phyloP scores from a whole-genome alignment of 1,284 basidiomycete species.

The Tilletia caries region DNA sequence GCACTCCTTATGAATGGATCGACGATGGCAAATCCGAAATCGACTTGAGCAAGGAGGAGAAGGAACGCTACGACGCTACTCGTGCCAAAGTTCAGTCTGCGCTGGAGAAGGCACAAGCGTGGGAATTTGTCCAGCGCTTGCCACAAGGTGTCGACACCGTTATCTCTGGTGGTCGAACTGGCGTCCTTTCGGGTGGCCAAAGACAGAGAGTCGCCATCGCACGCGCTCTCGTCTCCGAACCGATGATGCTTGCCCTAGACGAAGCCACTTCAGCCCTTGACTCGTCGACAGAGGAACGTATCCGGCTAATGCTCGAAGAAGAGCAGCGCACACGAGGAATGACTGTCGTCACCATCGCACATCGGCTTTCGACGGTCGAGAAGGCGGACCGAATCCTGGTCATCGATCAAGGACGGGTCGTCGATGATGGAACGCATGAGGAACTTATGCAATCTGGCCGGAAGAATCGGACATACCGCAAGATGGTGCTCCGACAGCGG shows the following conservation, averaged over 20 bases:
- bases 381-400: slow-evolving; percentile 50
- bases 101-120: slow-evolving; percentile 55
- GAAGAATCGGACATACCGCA: slow-evolving; percentile 31
- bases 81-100: slow-evolving; percentile 47
- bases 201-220: slow-evolving; percentile 50
- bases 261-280: slow-evolving; percentile 51
- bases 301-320: slow-evolving; percentile 38
- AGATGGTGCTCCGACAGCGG: slow-evolving; percentile 46
- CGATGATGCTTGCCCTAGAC: slow-evolving; percentile 44
- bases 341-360: slow-evolving; percentile 47
- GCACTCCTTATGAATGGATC: slow-evolving; percentile 33
- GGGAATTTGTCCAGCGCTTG: slow-evolving; percentile 54
- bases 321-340: slow-evolving; percentile 48
- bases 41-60: slow-evolving; percentile 17
- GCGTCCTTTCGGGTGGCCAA: slow-evolving; percentile 50
- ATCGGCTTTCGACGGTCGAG: slow-evolving; percentile 48
- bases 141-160: slow-evolving; percentile 54
- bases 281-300: slow-evolving; percentile 45
- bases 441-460: slow-evolving; percentile 31
- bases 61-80: slow-evolving; percentile 33
- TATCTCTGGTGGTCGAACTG: slow-evolving; percentile 53
- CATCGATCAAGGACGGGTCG: slow-evolving; percentile 38
- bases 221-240: slow-evolving; percentile 46
- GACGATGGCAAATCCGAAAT: slow-evolving; percentile 24
- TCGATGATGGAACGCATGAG: slow-evolving; percentile 44